Percentiles rank a stretch among this genome's conserved stretches.
These are phyloP conservation scores for Stagonosporopsis cucurbitacearum DNA, from an alignment of 2,329 filamentous ascomycete species.

Conservation along the genomic window DNA sequence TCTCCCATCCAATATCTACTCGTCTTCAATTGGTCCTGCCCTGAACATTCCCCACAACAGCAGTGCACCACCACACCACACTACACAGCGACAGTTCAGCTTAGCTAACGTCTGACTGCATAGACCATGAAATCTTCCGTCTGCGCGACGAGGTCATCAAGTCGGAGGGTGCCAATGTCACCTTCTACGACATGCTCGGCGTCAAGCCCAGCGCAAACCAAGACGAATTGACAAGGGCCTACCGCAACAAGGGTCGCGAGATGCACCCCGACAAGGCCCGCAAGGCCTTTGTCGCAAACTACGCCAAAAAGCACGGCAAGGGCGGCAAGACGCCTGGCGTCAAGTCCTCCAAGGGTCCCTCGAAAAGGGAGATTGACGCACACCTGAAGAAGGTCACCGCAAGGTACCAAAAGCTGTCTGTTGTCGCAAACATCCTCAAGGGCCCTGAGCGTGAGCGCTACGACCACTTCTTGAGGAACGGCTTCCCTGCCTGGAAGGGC, in stretches of 20 bases:
- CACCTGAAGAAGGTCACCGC: slow-evolving; percentile 83
- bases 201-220: slow-evolving; percentile 74
- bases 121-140: slow-evolving; percentile 98
- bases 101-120: slow-evolving; percentile 28
- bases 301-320: slow-evolving; percentile 56
- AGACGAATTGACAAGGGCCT: slow-evolving; percentile 92
- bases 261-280: slow-evolving; percentile 97
- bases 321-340: slow-evolving; percentile 61
- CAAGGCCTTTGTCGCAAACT: slow-evolving; percentile 77
- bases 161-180: slow-evolving; percentile 77
- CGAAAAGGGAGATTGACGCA: slow-evolving; percentile 75
- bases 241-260: slow-evolving; percentile 82
- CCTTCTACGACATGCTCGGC: slow-evolving; percentile 93
- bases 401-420: slow-evolving; percentile 80
- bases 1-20: not conserved
- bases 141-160: slow-evolving; percentile 83
- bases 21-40: slow-evolving; percentile 1
- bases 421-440: slow-evolving; percentile 85
- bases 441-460: slow-evolving; percentile 84
- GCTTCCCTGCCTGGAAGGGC: slow-evolving; percentile 95
- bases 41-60: slow-evolving; percentile 14
- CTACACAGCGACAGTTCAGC: no score
- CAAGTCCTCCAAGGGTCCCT: slow-evolving; percentile 73
- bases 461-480: slow-evolving; percentile 90
- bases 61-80: slow-evolving; percentile 15